Conservation (phyloP, 1,139 yeast genomes). For the Nakaseomyces glabratus region DNA sequence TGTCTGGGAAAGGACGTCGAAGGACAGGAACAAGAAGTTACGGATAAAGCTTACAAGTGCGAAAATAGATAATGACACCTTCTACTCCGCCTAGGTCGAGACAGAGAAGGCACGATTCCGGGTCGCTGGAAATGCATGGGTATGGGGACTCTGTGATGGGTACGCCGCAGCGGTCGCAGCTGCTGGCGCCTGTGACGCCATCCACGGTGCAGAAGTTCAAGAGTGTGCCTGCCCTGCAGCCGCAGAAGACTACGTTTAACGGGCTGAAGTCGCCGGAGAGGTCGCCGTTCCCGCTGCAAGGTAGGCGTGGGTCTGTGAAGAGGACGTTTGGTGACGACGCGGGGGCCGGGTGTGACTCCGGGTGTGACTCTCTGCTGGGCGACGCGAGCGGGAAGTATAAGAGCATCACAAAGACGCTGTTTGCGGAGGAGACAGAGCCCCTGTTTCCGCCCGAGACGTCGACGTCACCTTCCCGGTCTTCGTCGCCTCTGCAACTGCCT, state of each 20-base stretch:
- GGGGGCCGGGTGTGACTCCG: not conserved
- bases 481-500: constrained; percentile 2
- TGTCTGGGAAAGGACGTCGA: too few relatives aligned
- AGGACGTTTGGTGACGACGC: not conserved
- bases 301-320: constrained; percentile 9
- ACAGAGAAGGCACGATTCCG: constrained; percentile 8
- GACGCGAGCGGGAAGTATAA: too few relatives aligned
- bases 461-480: constrained; percentile 7
- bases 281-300: constrained; percentile 20
- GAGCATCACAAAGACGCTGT: too few relatives aligned
- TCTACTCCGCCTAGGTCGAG: constrained; percentile 22
- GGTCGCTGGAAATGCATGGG: constrained; percentile 7
- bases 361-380: too few relatives aligned
- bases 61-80: constrained; percentile 6
- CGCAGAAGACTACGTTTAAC: constrained; percentile 17
- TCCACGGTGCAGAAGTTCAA: constrained; percentile 18
- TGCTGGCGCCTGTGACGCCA: constrained; percentile 25
- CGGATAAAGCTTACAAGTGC: constrained; percentile 14
- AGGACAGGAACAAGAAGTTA: not conserved
- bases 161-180: constrained; percentile 16
- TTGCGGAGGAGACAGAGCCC: constrained; percentile 5
- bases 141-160: constrained; percentile 7
- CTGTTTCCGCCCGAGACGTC: constrained; percentile 17
- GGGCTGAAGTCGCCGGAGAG: constrained; percentile 28
- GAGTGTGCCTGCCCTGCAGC: constrained; percentile 12